These are phyloP conservation scores for Aureobasidium melanogenum DNA, from an alignment of 2,329 filamentous ascomycete genomes.

Conservation along the genomic window DNA sequence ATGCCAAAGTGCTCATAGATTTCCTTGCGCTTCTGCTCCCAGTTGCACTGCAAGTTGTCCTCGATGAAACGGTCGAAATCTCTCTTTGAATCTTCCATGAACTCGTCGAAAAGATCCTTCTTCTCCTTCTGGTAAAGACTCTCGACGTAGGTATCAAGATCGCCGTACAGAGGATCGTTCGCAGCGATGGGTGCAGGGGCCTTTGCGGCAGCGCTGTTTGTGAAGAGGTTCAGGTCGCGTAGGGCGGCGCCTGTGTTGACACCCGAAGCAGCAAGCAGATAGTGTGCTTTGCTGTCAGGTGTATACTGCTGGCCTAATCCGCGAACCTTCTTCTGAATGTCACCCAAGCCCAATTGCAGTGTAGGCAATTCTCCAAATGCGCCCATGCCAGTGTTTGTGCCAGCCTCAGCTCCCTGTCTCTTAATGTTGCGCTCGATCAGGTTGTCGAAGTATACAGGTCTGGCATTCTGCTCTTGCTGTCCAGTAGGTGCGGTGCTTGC, in stretches of 20 bases:
- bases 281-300: slow-evolving; percentile 56
- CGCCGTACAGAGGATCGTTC: slow-evolving; percentile 38
- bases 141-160: slow-evolving; percentile 64
- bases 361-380: slow-evolving; percentile 71
- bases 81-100: slow-evolving; percentile 76
- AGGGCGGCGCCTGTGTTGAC: slow-evolving; percentile 80
- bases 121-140: slow-evolving; percentile 87
- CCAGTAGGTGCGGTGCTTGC: slow-evolving; percentile 13
- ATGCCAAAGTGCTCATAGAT: slow-evolving; percentile 98
- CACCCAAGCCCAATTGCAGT: slow-evolving; percentile 82
- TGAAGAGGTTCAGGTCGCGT: slow-evolving; percentile 55
- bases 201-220: neutral
- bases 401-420: slow-evolving; percentile 59
- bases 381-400: slow-evolving; percentile 25
- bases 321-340: slow-evolving; percentile 68
- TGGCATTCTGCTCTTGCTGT: slow-evolving; percentile 27
- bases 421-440: slow-evolving; percentile 56
- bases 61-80: slow-evolving; percentile 94
- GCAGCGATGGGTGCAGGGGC: slow-evolving; percentile 24
- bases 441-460: slow-evolving; percentile 56
- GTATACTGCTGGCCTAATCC: slow-evolving; percentile 60
- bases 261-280: slow-evolving; percentile 85
- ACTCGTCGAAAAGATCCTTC: slow-evolving; percentile 81
- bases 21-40: slow-evolving; percentile 84
- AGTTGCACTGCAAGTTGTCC: slow-evolving; percentile 89